Percentiles rank a stretch among this genome's conserved stretches.
Conservation (phyloP, 345 rosid species). For the Isatis tinctoria region DNA sequence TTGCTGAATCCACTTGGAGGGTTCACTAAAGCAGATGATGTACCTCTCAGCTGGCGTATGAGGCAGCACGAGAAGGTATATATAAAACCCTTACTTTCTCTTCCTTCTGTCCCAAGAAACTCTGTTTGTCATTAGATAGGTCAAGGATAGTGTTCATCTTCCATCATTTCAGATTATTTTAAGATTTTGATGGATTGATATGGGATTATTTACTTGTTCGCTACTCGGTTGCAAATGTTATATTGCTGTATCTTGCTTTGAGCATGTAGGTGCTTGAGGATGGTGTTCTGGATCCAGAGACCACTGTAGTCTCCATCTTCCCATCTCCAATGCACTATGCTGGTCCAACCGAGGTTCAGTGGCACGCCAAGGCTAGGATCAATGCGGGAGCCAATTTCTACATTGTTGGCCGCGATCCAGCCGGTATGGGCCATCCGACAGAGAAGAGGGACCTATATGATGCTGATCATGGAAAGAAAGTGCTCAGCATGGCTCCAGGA, state of each 20-base stretch:
- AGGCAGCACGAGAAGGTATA: conserved; percentile 87
- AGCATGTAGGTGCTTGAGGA: conserved; percentile 81
- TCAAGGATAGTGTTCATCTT: not conserved
- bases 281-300: conserved; percentile 95
- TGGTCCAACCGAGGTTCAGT: conserved; percentile 98
- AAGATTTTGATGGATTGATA: not conserved
- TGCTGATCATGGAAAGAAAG: conserved; percentile 96
- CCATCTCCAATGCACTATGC: conserved; percentile 99
- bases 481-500: conserved; percentile 92
- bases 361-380: conserved; percentile 98
- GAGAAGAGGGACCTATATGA: conserved; percentile 90
- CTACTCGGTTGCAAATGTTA: not conserved
- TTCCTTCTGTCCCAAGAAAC: conserved; percentile 21
- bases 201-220: not conserved
- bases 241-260: not conserved
- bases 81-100: not conserved
- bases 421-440: conserved; percentile 91
- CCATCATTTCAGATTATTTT: not conserved
- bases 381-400: conserved; percentile 99
- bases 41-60: conserved; percentile 97
- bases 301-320: conserved; percentile 92
- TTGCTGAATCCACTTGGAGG: conserved; percentile 97
- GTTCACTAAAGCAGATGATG: conserved; percentile 93
- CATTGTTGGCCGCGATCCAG: conserved; percentile 96
- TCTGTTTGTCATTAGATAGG: not conserved